These are phyloP conservation scores for Tylopilus rubrobrunneus DNA, from an alignment of 768 basidiomycete genomes.

Conservation along the genomic window DNA sequence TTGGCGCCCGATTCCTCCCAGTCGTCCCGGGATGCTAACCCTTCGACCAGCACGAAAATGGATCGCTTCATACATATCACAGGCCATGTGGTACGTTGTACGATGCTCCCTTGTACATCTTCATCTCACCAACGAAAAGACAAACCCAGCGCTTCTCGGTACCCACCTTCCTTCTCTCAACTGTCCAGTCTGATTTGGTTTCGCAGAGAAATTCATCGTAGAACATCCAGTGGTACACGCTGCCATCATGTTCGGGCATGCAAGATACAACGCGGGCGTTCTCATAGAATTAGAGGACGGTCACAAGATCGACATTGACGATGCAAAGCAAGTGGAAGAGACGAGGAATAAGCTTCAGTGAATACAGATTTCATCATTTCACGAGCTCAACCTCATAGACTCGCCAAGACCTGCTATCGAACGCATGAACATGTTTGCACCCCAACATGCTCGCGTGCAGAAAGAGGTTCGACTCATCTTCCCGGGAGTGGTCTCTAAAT, in stretches of 20 bases:
- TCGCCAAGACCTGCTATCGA: constrained; percentile 10
- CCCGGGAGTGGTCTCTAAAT: not conserved
- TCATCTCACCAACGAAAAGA: constrained; percentile 10
- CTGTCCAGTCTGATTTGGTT: not conserved
- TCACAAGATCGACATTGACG: constrained; percentile 6
- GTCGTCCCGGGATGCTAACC: not conserved
- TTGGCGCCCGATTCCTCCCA: not conserved
- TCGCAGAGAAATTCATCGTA: constrained; percentile 12
- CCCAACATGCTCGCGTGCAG: constrained; percentile 19
- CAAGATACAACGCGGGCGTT: constrained; percentile 15
- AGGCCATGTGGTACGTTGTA: constrained; percentile 14
- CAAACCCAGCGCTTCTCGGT: constrained; percentile 17
- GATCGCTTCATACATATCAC: constrained; percentile 14
- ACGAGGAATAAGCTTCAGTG: constrained; percentile 15
- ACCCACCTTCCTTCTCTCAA: not conserved
- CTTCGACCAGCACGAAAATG: not conserved
- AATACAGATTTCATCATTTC: not conserved
- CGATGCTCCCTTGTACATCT: not conserved
- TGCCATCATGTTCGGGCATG: constrained; percentile 22
- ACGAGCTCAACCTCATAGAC: not conserved
- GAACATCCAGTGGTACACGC: constrained; percentile 15
- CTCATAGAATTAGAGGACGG: constrained; percentile 14
- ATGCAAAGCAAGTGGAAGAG: constrained; percentile 10
- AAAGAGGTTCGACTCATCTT: constrained; percentile 13
- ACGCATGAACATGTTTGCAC: constrained; percentile 20